Evolutionary conservation across 2,329 filamentous ascomycete genomes (phyloP).

Genomic region (Calonectria multiphialidica): DNA sequence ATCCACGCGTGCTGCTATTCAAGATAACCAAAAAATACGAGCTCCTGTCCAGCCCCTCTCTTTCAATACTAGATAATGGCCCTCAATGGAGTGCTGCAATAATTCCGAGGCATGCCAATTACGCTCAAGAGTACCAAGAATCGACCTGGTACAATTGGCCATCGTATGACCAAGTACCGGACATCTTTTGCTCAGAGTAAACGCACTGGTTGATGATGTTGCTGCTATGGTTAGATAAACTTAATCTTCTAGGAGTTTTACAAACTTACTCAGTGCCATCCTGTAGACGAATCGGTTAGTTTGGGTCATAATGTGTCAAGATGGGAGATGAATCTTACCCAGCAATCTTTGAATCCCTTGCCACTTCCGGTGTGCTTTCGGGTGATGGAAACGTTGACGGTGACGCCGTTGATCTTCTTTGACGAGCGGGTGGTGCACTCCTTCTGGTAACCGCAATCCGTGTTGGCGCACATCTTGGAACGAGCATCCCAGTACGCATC

Average conservation of each 20-base stretch:
- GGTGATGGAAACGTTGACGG: conserved; percentile 24
- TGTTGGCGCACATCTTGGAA: conserved; percentile 29
- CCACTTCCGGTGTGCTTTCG: conserved; percentile 27
- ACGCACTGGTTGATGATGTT: conserved; percentile 31
- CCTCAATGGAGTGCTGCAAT: too few relatives aligned
- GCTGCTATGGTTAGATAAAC: conserved; percentile 10
- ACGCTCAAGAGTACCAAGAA: background rate
- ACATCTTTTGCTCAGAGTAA: conserved; percentile 5
- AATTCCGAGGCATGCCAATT: too few relatives aligned
- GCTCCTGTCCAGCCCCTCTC: too few relatives aligned
- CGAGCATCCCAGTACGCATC: conserved; percentile 30
- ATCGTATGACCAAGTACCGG: conserved; percentile 15
- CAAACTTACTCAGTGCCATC: conserved; percentile 29
- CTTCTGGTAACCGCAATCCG: conserved; percentile 24
- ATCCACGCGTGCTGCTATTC: too few relatives aligned
- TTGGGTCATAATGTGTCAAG: fast-evolving
- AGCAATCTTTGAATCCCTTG: conserved; percentile 34
- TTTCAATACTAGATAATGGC: too few relatives aligned
- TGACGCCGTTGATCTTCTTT: background rate
- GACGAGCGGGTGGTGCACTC: conserved; percentile 22
- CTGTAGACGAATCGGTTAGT: background rate
- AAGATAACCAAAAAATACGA: too few relatives aligned
- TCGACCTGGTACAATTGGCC: conserved; percentile 23
- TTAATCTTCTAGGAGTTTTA: too few relatives aligned
- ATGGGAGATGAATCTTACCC: conserved; percentile 13